phyloP scores from a whole-genome alignment of 2,329 filamentous ascomycete genomes.

The Penicillium vulpinum region DNA sequence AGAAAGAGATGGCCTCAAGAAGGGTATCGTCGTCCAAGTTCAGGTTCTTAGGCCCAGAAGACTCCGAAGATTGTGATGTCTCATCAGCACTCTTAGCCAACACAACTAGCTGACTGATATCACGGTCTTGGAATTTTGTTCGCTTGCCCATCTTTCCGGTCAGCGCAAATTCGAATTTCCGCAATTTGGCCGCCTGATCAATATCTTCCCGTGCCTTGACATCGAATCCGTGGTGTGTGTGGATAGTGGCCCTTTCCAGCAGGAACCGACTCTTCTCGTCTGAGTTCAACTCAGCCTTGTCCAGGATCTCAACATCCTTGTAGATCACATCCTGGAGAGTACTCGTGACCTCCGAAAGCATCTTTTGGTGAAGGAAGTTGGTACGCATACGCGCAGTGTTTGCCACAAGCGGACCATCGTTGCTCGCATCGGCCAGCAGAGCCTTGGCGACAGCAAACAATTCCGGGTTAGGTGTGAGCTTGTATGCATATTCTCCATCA shows the following conservation, averaged over 20 bases:
- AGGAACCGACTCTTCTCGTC: constrained; percentile 68
- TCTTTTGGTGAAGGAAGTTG: constrained; percentile 70
- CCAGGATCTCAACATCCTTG: constrained; percentile 55
- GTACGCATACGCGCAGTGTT: constrained; percentile 69
- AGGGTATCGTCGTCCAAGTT: constrained; percentile 90
- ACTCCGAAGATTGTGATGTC: constrained; percentile 22
- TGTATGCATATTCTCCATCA: constrained; percentile 85
- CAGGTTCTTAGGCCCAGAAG: constrained; percentile 64
- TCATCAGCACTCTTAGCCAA: constrained; percentile 71
- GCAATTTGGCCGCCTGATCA: constrained; percentile 63
- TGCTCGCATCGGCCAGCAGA: constrained; percentile 51
- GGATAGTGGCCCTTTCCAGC: constrained; percentile 77
- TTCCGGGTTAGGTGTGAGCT: constrained; percentile 78
- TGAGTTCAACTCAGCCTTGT: constrained; percentile 41
- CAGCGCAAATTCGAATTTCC: constrained; percentile 76
- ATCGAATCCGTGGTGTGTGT: constrained; percentile 82
- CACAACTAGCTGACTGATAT: constrained; percentile 82
- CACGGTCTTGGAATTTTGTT: constrained; percentile 46
- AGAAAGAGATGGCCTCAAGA: constrained; percentile 81
- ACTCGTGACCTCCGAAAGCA: constrained; percentile 63
- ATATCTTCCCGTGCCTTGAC: constrained; percentile 71
- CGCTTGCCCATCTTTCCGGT: constrained; percentile 79
- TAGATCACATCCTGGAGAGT: constrained; percentile 63
- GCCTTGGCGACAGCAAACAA: constrained; percentile 75
- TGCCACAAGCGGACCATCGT: constrained; percentile 40